These are phyloP conservation scores for Xylaria castorea DNA, from an alignment of 495 filamentous ascomycete species.

Conservation along the genomic window DNA sequence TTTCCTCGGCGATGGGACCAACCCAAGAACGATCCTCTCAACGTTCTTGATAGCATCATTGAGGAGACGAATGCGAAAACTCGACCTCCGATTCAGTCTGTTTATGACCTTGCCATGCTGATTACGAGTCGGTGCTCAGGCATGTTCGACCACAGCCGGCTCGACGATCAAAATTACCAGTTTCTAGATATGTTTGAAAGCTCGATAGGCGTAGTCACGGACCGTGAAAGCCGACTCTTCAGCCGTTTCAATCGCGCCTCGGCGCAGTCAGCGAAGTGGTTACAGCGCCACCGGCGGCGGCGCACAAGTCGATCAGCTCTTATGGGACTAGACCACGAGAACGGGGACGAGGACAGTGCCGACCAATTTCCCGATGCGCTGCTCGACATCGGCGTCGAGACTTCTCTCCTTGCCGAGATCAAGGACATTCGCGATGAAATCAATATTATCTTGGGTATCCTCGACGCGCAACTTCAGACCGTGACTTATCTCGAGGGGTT, in stretches of 20 bases:
- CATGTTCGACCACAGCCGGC: constrained; percentile 68
- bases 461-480: constrained; percentile 64
- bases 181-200: constrained; percentile 78
- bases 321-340: constrained; percentile 24
- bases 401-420: constrained; percentile 67
- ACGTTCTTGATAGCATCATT: constrained; percentile 72
- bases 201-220: constrained; percentile 68
- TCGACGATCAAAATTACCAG: constrained; percentile 68
- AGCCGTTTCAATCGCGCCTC: constrained; percentile 68
- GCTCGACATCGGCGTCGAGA: constrained; percentile 72
- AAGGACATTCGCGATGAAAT: constrained; percentile 78
- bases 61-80: constrained; percentile 76
- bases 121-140: constrained; percentile 71
- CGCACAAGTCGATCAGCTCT: constrained; percentile 31
- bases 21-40: constrained; percentile 71
- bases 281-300: constrained; percentile 64
- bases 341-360: constrained; percentile 38
- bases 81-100: constrained; percentile 64
- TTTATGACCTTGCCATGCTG: constrained; percentile 70
- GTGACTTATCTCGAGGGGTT: constrained; percentile 61
- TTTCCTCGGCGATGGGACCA: constrained; percentile 76
- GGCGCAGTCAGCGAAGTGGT: constrained; percentile 64
- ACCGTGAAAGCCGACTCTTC: constrained; percentile 69
- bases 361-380: constrained; percentile 67
- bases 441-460: constrained; percentile 70